These are phyloP conservation scores for Calonectria hongkongensis DNA, from an alignment of 2,329 filamentous ascomycete species.

Conservation along the genomic window DNA sequence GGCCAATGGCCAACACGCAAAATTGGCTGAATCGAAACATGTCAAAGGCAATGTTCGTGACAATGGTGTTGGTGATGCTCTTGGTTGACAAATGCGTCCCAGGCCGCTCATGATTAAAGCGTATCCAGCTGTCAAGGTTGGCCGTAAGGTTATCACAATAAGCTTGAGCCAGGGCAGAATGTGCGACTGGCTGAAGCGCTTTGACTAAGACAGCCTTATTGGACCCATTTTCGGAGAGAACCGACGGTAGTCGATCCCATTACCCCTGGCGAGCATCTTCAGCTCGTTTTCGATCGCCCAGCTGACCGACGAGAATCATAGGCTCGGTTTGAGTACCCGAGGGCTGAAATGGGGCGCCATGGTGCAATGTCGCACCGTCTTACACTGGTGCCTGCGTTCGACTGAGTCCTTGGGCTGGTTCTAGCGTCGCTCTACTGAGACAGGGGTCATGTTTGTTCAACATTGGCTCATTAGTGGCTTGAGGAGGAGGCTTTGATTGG, in stretches of 20 bases:
- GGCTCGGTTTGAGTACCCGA: conserved; percentile 20
- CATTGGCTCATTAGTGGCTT: conserved; percentile 25
- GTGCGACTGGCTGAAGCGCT: not conserved
- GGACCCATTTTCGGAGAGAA: conserved; percentile 16
- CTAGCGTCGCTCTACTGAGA: conserved; percentile 12
- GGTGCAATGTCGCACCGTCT: conserved; percentile 23
- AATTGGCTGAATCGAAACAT: not conserved
- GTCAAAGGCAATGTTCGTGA: not conserved
- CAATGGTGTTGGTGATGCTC: not conserved
- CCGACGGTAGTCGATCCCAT: not conserved
- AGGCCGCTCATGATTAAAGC: not conserved
- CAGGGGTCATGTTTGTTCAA: conserved; percentile 22
- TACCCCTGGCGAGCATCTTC: conserved; percentile 11
- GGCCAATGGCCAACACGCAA: not conserved
- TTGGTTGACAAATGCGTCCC: not conserved
- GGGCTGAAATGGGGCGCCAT: conserved; percentile 6
- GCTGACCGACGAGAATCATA: not conserved
- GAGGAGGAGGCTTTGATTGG: conserved; percentile 2
- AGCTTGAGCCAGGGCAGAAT: not conserved
- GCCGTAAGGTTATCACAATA: conserved; percentile 12
- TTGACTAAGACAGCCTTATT: conserved; percentile 14
- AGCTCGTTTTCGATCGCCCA: conserved; percentile 9
- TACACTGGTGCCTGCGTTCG: conserved; percentile 4
- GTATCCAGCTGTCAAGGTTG: not conserved
- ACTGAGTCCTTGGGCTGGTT: not conserved